These are phyloP conservation scores for Suhomyces tanzawaensis DNA, from an alignment of 805 yeast species.

Conservation along the genomic window DNA sequence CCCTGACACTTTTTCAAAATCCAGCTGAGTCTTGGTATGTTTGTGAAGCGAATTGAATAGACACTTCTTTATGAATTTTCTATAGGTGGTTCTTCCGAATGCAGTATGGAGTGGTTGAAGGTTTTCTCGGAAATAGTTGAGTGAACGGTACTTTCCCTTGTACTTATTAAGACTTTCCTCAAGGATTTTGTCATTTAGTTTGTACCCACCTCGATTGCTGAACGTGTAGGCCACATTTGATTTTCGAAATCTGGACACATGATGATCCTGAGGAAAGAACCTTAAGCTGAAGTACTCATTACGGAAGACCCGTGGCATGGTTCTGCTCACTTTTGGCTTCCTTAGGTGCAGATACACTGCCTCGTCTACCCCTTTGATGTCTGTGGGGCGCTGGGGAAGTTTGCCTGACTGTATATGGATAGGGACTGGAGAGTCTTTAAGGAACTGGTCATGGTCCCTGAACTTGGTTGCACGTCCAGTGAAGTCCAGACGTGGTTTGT, in stretches of 20 bases:
- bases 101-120: constrained; percentile 34
- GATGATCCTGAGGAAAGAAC: constrained; percentile 31
- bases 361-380: constrained; percentile 35
- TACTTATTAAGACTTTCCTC: constrained; percentile 21
- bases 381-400: constrained; percentile 29
- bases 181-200: constrained; percentile 25
- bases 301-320: constrained; percentile 16
- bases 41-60: constrained; percentile 8
- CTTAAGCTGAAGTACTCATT: constrained; percentile 23
- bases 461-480: no score
- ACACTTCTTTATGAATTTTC: constrained; percentile 17
- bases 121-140: constrained; percentile 22
- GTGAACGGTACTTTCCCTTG: constrained; percentile 25
- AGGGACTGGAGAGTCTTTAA: background rate
- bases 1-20: constrained; percentile 21
- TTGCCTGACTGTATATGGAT: constrained; percentile 8
- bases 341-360: constrained; percentile 14
- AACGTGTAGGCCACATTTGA: constrained; percentile 38
- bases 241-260: constrained; percentile 28
- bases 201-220: constrained; percentile 26
- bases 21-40: constrained; percentile 1
- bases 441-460: constrained; percentile 3
- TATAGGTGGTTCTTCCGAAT: constrained; percentile 24
- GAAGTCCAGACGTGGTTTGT: no score
- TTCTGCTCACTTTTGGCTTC: constrained; percentile 1